Evolutionary conservation across 2,329 filamentous ascomycete genomes (phyloP), one percentile per base, ranked within the genome.

Genomic region (Aureobasidium mangrovei): DNA sequence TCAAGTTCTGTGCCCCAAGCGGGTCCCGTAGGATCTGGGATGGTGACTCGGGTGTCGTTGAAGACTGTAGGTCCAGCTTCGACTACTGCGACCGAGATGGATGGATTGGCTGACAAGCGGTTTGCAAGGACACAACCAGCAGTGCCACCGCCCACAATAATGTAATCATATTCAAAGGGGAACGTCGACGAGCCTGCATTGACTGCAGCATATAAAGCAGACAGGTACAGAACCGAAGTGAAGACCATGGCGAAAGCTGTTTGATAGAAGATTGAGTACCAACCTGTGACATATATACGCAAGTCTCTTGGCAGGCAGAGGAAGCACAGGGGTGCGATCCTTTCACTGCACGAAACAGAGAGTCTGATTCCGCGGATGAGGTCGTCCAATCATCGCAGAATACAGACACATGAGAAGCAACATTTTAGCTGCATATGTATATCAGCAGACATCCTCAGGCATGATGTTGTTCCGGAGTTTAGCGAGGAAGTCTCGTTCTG

Each of bases 91-190:
- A 61, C 59, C 4, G 55, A 56, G 12, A 58, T 49, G 39, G 55
- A 45, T 26, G 58, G 55, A n/a, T 59, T 48, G 39, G 58, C 58
- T 28, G 58, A 56, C 18, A 61, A 31, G 28, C 58, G 56, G 36
- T 58, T 57, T 28, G 59, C 59, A 27, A 61, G 51, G 27, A 71
- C 68, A 4, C 65, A 66, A n/a, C 69, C 70, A 1, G 65, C 61
- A 0, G 70, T 62, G 7, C 70, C 71, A 4, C 67, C 70, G 3
- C 70, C 70, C 2, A 72, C 62, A 12, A 61, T 57, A n/a, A 61
- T 40, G 36, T 57, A 60, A 42, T 60, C 57, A 29, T 58, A 58
- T n/a, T 56, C 33, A 9, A 52, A 42, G 31, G 48, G 10, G 29
- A 7, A 27, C 4, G 10, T 10, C 27, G 31, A 18, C 28, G 31